Conservation (phyloP, 2,329 filamentous ascomycete species). For the Colletotrichum orchidophilum region DNA sequence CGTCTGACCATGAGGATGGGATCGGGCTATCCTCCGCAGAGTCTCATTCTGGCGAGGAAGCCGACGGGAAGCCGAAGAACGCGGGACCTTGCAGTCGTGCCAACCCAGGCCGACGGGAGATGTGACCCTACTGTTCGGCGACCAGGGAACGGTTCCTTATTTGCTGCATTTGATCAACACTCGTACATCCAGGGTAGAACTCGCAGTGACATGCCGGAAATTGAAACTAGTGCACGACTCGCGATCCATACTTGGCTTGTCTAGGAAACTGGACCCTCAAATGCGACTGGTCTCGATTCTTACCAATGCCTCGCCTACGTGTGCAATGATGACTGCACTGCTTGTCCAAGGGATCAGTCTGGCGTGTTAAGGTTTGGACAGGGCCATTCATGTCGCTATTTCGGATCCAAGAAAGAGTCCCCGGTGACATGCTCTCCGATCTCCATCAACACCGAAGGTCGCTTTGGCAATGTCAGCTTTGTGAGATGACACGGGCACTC, state of each 20-base stretch:
- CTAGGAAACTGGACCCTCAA: background rate
- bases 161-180: background rate
- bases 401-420: background rate
- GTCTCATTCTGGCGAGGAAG: background rate
- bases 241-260: background rate
- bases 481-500: background rate
- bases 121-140: background rate
- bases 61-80: background rate
- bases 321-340: background rate
- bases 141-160: background rate
- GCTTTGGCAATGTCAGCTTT: background rate
- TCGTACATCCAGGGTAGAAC: background rate
- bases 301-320: background rate
- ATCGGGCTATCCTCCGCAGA: background rate
- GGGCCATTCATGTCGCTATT: background rate
- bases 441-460: background rate
- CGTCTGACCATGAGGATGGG: background rate
- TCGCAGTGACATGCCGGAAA: background rate
- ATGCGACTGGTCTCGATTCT: background rate
- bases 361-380: background rate
- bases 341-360: background rate
- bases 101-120: background rate
- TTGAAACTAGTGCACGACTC: background rate
- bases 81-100: background rate
- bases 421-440: background rate